Percentiles rank a stretch among this genome's conserved stretches.
Conservation (phyloP, 2,329 filamentous ascomycete species). For the Cercospora sojina region DNA sequence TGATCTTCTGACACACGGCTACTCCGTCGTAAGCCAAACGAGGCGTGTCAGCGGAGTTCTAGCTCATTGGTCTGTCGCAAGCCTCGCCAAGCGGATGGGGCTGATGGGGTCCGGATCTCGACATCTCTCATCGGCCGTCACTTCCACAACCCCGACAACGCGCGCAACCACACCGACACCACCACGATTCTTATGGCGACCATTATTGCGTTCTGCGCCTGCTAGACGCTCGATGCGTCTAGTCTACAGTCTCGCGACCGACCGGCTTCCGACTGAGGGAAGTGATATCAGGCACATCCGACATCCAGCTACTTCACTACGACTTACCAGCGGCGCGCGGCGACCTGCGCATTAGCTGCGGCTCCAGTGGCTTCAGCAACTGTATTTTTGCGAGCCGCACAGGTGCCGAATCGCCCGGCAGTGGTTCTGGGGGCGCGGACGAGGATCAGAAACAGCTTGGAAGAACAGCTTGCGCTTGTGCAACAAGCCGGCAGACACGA, state of each 20-base stretch:
- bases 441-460: neutral
- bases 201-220: slow-evolving; percentile 27
- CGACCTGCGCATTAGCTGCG: neutral
- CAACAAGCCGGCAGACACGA: slow-evolving; percentile 18
- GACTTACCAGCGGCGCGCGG: slow-evolving; percentile 1
- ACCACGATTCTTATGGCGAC: slow-evolving; percentile 18
- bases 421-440: neutral
- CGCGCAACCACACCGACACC: slow-evolving; percentile 12
- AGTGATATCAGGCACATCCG: slow-evolving; percentile 30
- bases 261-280: slow-evolving; percentile 39
- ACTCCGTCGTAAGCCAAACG: neutral
- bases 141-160: slow-evolving; percentile 12
- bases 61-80: slow-evolving; percentile 9
- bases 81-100: slow-evolving; percentile 1
- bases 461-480: slow-evolving; percentile 11
- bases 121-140: slow-evolving; percentile 6
- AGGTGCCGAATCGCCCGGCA: neutral
- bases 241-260: slow-evolving; percentile 32
- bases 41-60: neutral
- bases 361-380: neutral
- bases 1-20: neutral
- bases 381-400: neutral
- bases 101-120: neutral
- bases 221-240: slow-evolving; percentile 38
- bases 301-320: slow-evolving; percentile 7